A percentile compares a stretch with the other conserved stretches of the same genome.
These are phyloP conservation scores for Citrus medica DNA, from an alignment of 345 rosid genomes.

Conservation along the genomic window DNA sequence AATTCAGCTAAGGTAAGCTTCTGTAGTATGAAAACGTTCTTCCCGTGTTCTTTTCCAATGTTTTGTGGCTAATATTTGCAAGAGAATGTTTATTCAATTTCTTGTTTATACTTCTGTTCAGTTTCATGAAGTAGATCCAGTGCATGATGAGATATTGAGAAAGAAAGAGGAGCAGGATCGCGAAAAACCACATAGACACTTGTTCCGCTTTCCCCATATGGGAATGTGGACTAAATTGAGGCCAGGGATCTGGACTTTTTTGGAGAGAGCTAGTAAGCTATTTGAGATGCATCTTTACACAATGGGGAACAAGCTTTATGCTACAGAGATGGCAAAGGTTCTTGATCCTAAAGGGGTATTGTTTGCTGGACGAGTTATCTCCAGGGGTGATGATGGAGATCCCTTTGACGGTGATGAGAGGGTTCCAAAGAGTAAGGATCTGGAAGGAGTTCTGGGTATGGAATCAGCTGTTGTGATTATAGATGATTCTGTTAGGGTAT, in stretches of 20 bases:
- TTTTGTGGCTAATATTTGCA: background rate
- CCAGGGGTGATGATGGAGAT: constrained; percentile 96
- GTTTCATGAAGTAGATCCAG: constrained; percentile 84
- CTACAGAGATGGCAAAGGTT: constrained; percentile 99
- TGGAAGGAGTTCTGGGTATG: constrained; percentile 99
- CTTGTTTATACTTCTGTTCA: constrained; percentile 19
- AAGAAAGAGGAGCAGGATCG: constrained; percentile 97
- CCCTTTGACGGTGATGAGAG: constrained; percentile 81
- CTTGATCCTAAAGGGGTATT: constrained; percentile 86
- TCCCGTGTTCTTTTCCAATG: background rate
- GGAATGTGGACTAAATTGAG: constrained; percentile 99
- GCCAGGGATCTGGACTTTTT: constrained; percentile 94
- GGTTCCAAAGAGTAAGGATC: constrained; percentile 91
- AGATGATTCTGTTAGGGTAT: constrained; percentile 95
- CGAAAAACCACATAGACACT: constrained; percentile 78
- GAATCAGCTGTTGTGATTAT: constrained; percentile 92
- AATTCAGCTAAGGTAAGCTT: constrained; percentile 88
- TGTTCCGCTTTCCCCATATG: constrained; percentile 90
- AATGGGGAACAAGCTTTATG: constrained; percentile 98
- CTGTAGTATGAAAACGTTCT: background rate
- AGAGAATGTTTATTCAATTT: background rate
- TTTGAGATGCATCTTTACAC: constrained; percentile 96
- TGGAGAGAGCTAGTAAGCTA: constrained; percentile 93
- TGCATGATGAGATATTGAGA: constrained; percentile 80
- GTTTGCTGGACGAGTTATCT: constrained; percentile 93